Base-by-base conservation (phyloP, 2,329 filamentous ascomycete species). In the Pleoardoris graminearum region DNA sequence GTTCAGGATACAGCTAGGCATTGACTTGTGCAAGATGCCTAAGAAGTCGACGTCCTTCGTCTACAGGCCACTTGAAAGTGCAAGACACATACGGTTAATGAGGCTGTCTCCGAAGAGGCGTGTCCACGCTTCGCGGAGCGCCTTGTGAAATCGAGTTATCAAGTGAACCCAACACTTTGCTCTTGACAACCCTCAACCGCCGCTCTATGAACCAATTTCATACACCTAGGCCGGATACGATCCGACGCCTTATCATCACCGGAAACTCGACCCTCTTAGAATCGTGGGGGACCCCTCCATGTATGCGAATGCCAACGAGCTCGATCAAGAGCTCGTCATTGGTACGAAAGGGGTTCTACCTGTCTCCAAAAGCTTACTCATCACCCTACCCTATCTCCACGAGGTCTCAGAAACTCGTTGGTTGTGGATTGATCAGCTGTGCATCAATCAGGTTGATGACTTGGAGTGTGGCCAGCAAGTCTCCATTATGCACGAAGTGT, bases 341-440 rank as follows among this genome's bases (percentile, higher is more conserved):
- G 21, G 12, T 29, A 43, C 23, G 11, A 4, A 23, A 8, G 14
- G 17, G 25, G 17, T 23, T 2, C 17, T 27, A 3, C 21, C 17
- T 3, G 23, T 43, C 16, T 29, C 39, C 3, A 43, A 29, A 17
- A 43, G 42, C 14, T 16, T 46, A 4, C 42, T 46, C 8, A 21
- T 33, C n/a, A 29, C 42, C 10, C 42, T 46, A 6, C 42, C 42
- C 4, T 46, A 22, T 17, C 29, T 46, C 8, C 27, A 33, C 14
- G 7, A 22, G 16, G 29, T 25, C 22, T 46, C 42, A 2, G 3
- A 46, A 12, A 33, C 42, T 4, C 27, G 42, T 19, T 22, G 4
- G 7, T 19, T 53, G 7, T 58, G 62, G 65, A 55, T 56, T 8
- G 66, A 66, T 41, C 55, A 58, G 0, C 19, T 68, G 17, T 65